Evolutionary conservation across 805 yeast genomes (phyloP).

Genomic region (Clavispora fructus): DNA sequence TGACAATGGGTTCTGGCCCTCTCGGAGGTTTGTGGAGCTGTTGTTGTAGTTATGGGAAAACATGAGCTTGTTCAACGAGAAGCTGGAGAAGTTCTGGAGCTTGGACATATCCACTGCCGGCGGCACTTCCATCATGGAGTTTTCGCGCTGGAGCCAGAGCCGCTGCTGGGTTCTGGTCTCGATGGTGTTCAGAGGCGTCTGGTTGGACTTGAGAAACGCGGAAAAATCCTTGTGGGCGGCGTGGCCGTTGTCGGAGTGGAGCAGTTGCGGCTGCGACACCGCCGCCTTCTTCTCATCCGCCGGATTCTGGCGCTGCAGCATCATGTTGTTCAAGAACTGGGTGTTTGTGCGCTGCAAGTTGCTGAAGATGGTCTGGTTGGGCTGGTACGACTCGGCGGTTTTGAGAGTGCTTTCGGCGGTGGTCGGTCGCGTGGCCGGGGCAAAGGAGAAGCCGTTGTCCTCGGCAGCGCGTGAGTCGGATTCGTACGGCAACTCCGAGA

Average conservation of each 20-base stretch:
- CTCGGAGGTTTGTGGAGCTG: constrained; percentile 13
- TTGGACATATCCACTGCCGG: constrained; percentile 23
- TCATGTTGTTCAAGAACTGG: constrained; percentile 26
- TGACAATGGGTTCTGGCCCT: not conserved
- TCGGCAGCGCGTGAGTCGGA: not conserved
- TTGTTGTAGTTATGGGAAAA: constrained; percentile 27
- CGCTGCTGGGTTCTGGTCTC: constrained; percentile 80
- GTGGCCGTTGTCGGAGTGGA: not conserved
- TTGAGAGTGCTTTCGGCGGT: constrained; percentile 25
- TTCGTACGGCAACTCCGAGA: not conserved
- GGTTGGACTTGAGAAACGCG: constrained; percentile 24
- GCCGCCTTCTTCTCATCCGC: constrained; percentile 7
- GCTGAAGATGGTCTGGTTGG: constrained; percentile 37
- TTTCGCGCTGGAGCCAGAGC: constrained; percentile 79
- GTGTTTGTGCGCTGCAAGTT: constrained; percentile 37
- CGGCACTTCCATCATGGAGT: constrained; percentile 56
- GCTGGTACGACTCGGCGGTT: constrained; percentile 34
- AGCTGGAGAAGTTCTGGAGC: constrained; percentile 32
- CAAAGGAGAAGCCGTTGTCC: constrained; percentile 1
- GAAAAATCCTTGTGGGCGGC: constrained; percentile 22
- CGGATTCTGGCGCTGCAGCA: constrained; percentile 9
- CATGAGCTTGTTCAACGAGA: constrained; percentile 36
- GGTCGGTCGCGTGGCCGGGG: constrained; percentile 2
- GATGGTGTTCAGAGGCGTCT: constrained; percentile 1
- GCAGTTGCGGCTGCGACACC: not conserved